These are phyloP conservation scores for Trichosanthes truncata DNA, from an alignment of 306 rosid genomes.

Conservation along the genomic window DNA sequence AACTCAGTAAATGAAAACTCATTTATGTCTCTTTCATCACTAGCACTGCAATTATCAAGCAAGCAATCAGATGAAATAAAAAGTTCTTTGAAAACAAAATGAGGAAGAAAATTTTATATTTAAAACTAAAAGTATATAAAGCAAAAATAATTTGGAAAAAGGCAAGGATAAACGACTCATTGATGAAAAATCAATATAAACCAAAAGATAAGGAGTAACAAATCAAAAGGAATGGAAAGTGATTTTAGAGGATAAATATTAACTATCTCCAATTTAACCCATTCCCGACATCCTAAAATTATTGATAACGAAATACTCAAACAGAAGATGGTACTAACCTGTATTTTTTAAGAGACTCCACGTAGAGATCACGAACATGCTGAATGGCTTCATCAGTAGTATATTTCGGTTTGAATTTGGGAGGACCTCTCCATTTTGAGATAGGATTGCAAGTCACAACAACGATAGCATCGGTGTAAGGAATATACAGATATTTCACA, in stretches of 20 bases:
- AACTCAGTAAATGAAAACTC: conserved; percentile 87
- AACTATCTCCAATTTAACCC: not conserved
- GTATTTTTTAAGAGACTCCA: conserved; percentile 54
- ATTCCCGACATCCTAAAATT: not conserved
- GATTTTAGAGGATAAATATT: not conserved
- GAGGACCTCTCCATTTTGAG: conserved; percentile 86
- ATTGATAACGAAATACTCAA: not conserved
- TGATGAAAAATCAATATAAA: not conserved
- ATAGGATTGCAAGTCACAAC: conserved; percentile 90
- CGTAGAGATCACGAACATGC: conserved; percentile 67
- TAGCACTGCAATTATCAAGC: conserved; percentile 31
- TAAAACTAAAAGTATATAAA: not conserved
- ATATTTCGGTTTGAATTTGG: conserved; percentile 74
- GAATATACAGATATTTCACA: conserved; percentile 79
- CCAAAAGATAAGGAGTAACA: not conserved
- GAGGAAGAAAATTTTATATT: not conserved
- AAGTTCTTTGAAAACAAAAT: not conserved
- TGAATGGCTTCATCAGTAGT: conserved; percentile 69
- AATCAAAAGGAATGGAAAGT: not conserved
- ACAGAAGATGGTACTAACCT: conserved; percentile 31
- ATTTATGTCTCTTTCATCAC: conserved; percentile 36
- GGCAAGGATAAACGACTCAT: not conserved
- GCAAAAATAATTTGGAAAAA: not conserved
- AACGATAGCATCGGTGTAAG: conserved; percentile 69
- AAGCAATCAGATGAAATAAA: not conserved